Base-by-base conservation (phyloP, 192 early-diverging fungal species). In the Cladochytrium replicatum region DNA sequence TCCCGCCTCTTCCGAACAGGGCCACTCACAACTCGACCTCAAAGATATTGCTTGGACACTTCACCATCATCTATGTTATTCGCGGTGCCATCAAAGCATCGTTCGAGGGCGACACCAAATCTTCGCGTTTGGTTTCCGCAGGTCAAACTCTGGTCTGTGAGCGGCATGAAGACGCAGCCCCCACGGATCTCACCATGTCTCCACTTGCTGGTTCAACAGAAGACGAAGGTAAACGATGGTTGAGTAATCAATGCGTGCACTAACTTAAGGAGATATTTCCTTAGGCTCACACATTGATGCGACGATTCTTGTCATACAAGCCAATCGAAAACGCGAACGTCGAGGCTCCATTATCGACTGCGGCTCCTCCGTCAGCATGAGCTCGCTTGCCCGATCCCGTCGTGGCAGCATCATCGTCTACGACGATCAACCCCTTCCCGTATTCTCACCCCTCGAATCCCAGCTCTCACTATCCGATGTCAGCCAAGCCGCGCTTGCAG, bases 361-460 rank as follows among this genome's bases (percentile, higher is more conserved):
- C 30, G 52, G 50, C 2, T 50, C 49, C 17, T 7, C 52, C 37
- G 28, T 55, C 48, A 7, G 47, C 48, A 8, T 47, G 42, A 43
- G 29, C 48, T 65, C 19, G 29, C 19, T 6, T 11, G 31, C 46
- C 23, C 46, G 34, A 7, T 55, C 60, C 22, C 72, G 75, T 11
- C 48, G 54, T n/a, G 75, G 78, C 1, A 76, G 75, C n/a, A 72
- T 82, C 24, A 78, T 82, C 11, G 68, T 81, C 13, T 82, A 66
- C 34, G 79, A 80, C 30, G 78, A 82, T 42, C 70, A 77, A 29
- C 69, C 72, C 29, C 30, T 48, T 6, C 47, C 8, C 11, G 30
- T 39, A 38, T 44, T 37, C 27, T 32, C 0, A 3, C 40, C 11
- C 7, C 39, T 6, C 24, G 52, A 24, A 46, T 27, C 3, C 26